Percentiles rank a stretch among this genome's conserved stretches.
These are phyloP conservation scores for Cystofilobasidium capitatum DNA, from an alignment of 768 basidiomycete genomes.

Conservation along the genomic window DNA sequence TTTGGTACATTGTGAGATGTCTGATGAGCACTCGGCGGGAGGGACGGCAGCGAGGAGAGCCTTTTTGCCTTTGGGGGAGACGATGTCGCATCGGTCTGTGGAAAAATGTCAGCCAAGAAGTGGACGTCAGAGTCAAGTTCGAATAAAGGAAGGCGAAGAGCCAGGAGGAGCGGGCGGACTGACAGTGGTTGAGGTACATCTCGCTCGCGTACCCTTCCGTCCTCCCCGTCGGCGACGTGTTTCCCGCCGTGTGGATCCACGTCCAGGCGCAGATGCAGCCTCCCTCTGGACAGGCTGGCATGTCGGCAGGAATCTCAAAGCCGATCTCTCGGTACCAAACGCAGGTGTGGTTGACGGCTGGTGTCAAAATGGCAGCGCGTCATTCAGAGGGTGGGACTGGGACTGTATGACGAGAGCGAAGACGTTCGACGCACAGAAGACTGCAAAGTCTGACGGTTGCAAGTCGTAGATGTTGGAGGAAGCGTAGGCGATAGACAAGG, in stretches of 20 bases:
- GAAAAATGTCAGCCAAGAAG: background rate
- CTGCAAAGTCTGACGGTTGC: constrained; percentile 45
- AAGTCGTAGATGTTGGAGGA: constrained; percentile 52
- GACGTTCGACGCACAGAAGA: constrained; percentile 2
- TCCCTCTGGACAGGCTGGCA: constrained; percentile 35
- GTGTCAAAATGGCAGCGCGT: constrained; percentile 21
- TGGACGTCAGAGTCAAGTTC: no score
- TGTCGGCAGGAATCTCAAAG: constrained; percentile 34
- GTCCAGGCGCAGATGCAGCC: constrained; percentile 28
- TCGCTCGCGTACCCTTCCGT: constrained; percentile 7
- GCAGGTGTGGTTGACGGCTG: constrained; percentile 34
- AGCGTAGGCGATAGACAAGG: constrained; percentile 61
- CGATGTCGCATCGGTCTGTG: background rate
- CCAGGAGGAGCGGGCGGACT: background rate
- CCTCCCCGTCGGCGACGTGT: background rate
- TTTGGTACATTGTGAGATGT: background rate
- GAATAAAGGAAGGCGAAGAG: background rate
- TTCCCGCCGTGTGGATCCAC: constrained; percentile 9
- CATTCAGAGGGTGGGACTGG: background rate
- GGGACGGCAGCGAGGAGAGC: background rate
- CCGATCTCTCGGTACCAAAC: constrained; percentile 29
- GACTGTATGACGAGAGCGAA: background rate
- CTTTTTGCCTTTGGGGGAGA: background rate
- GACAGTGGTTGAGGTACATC: background rate
- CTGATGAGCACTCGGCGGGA: background rate